Percentiles rank a stretch among this genome's conserved stretches.
phyloP scores from a whole-genome alignment of 2,329 filamentous ascomycete species.

The Nannizziopsis barbatae region DNA sequence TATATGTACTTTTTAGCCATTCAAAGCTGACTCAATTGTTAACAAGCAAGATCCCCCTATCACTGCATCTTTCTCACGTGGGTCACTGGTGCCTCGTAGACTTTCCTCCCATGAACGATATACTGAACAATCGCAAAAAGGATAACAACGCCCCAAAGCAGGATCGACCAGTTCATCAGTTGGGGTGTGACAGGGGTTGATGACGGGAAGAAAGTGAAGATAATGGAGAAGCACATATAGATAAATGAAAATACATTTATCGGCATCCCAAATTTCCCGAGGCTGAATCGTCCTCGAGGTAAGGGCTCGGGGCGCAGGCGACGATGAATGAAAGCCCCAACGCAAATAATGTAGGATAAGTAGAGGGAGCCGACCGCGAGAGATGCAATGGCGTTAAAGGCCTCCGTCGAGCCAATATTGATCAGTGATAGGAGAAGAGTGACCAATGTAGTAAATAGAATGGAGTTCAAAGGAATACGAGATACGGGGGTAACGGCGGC shows the following conservation, averaged over 20 bases:
- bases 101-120: conserved; percentile 14
- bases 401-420: conserved; percentile 31
- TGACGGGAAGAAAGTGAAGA: conserved; percentile 29
- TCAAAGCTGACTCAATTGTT: background rate
- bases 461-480: conserved; percentile 19
- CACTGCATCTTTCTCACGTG: conserved; percentile 9
- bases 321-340: conserved; percentile 27
- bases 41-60: background rate
- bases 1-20: no score
- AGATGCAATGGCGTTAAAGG: conserved; percentile 32
- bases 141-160: conserved; percentile 23
- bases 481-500: conserved; percentile 17
- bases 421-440: conserved; percentile 26
- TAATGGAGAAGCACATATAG: conserved; percentile 24
- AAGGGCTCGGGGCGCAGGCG: conserved; percentile 24
- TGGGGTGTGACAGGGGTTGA: conserved; percentile 23
- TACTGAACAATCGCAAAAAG: conserved; percentile 16
- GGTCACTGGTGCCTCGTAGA: conserved; percentile 15
- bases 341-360: conserved; percentile 31
- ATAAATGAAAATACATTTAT: conserved; percentile 29
- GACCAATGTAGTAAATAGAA: conserved; percentile 22
- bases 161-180: conserved; percentile 32
- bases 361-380: conserved; percentile 30
- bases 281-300: conserved; percentile 14
- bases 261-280: conserved; percentile 22